Evolutionary conservation across 2,329 filamentous ascomycete genomes (phyloP).

Genomic region (Huntiella bhutanensis): DNA sequence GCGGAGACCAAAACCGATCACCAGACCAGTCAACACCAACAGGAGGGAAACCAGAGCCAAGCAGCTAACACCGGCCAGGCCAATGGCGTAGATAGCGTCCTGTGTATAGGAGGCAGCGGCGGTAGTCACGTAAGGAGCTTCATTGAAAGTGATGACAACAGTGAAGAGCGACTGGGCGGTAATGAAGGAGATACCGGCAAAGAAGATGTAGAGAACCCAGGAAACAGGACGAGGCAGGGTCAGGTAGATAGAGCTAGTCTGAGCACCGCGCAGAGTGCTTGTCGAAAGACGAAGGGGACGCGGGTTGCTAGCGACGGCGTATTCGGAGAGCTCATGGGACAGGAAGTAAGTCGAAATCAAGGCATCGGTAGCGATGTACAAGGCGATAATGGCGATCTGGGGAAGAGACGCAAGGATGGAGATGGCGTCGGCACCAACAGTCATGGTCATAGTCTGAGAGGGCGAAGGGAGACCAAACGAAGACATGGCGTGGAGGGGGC

Average conservation of each 20-base stretch:
- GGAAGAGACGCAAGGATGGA: slow-evolving; percentile 27
- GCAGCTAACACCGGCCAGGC: slow-evolving; percentile 25
- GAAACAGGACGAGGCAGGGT: slow-evolving; percentile 29
- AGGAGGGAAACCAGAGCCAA: slow-evolving; percentile 24
- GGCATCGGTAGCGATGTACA: slow-evolving; percentile 30
- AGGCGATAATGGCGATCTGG: slow-evolving; percentile 27
- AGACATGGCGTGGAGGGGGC: slow-evolving; percentile 18
- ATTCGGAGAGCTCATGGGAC: slow-evolving; percentile 30
- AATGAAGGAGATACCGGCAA: slow-evolving; percentile 26
- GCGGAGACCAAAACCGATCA: slow-evolving; percentile 23
- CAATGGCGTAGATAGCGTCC: slow-evolving; percentile 18
- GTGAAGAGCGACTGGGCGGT: slow-evolving; percentile 27
- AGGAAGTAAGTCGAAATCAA: slow-evolving; percentile 29
- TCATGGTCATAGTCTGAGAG: slow-evolving; percentile 18
- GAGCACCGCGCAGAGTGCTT: slow-evolving; percentile 23
- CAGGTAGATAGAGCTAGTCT: slow-evolving; percentile 29
- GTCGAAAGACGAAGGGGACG: slow-evolving; percentile 29
- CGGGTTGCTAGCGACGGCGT: slow-evolving; percentile 17
- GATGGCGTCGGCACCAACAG: slow-evolving; percentile 15
- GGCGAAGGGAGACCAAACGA: slow-evolving; percentile 22
- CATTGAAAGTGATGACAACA: slow-evolving; percentile 16
- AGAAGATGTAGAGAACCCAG: slow-evolving; percentile 25
- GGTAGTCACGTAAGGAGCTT: slow-evolving; percentile 11
- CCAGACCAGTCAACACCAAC: slow-evolving; percentile 17
- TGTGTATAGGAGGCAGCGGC: neutral